Base-by-base conservation (phyloP, 495 filamentous ascomycete species). In the Halenospora varia region DNA sequence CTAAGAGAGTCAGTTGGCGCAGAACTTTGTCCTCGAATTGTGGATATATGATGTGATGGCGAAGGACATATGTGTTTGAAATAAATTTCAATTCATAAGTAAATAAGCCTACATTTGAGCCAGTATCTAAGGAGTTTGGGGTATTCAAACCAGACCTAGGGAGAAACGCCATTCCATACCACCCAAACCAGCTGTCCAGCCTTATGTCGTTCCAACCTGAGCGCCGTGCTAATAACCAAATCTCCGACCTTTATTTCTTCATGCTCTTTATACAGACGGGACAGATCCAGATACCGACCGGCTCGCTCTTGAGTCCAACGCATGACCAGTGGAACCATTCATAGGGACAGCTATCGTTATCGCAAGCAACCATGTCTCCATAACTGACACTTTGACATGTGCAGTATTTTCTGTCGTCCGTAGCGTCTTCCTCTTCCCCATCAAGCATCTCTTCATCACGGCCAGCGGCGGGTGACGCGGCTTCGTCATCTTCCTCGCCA, bases 321-420 rank as follows among this genome's bases (percentile, higher is more conserved):
- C 94, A 98, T 60, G 79, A 86, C 91, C 92, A 97, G 76, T 98
- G 94, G 72, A 98, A 98, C 94, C 94, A 98, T 74, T 97, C 93
- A 70, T 84, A 94, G 22, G 87, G 84, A 75, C 94, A 98, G 55
- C 86, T 78, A 45, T 90, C 87, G 62, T 97, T 96, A 73, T 98
- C 94, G 72, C 94, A 98, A 2, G 91, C 94, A 25, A 98, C 93
- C 94, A 98, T 98, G 67, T 97, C 89, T 41, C 94, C 94, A 74
- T 88, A 93, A 70, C 89, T 95, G 56, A 96, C 89, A 61, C 86
- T 89, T 67, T 94, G 88, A 70, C 94, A 98, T 23, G 86, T 81
- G 72, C 94, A 98, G 70, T 98, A 98, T 59, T 92, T 88, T 65
- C 84, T 84, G 47, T 90, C 86, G 73, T 97, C 93, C 53, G 88